Evolutionary conservation across 345 rosid genomes (phyloP), one percentile per base, ranked within the genome.

Genomic region (Gynandropsis gynandra): DNA sequence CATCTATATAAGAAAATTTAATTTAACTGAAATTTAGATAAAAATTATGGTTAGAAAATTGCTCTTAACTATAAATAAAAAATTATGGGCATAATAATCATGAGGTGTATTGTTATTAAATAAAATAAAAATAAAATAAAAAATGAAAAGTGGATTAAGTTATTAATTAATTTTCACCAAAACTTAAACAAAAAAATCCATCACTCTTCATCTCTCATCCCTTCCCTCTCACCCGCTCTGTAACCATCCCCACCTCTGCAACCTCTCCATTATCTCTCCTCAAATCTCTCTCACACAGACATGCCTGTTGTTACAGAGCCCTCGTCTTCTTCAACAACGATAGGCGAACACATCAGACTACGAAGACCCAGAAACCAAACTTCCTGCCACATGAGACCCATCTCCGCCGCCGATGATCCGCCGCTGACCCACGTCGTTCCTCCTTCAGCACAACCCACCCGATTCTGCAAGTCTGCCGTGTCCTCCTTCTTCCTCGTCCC

Each of bases 311-410:
- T 72, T 55, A 43, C 67, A 64, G 93, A 77, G 56, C 56, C 50
- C 13, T 53, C 74, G 19, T 54, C 82, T 43, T 65, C 72, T 21
- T n/a, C 81, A 5, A 67, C 74, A 13, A 67, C 80, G 33, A 63
- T 63, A 10, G 73, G 70, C 9, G 81, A 82, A 48, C 75, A 72
- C 39, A 69, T 74, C 48, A 67, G 55, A 56, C 69, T 44, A 47
- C 78, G 84, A 57, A 60, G 65, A 66, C 81, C 74, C 67, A 83
- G 75, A 59, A 75, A 53, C 72, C 82, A 67, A 42, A 54, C 67
- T 38, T 40, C 15, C 36, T 60, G 57, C 52, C 64, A 42, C 41
- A 74, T 72, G 77, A 72, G 46, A 59, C 33, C 66, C 52, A 79
- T 52, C 35, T 67, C 60, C 42, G 54, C 17, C 65, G 57, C 21